Conservation (phyloP, 202 grass and related monocot genomes). For the Zoysia matrella region DNA sequence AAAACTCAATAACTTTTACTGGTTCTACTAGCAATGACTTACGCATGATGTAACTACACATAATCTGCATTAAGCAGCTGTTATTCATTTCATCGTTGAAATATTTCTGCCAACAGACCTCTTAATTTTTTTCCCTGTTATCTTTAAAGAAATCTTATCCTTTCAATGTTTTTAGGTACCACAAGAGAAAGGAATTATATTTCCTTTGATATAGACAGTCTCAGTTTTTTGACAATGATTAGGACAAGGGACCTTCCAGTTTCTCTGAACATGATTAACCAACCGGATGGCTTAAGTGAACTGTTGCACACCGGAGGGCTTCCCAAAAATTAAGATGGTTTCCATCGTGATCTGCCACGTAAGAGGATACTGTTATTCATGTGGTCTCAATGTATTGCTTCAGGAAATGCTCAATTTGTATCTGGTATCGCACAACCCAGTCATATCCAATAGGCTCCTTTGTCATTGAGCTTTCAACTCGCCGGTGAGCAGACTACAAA, state of each 20-base stretch:
- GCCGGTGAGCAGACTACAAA: slow-evolving; percentile 10
- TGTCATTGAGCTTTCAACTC: not conserved
- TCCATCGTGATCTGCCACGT: not conserved
- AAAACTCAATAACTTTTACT: not conserved
- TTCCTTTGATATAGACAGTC: slow-evolving; percentile 15
- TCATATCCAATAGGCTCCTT: not conserved
- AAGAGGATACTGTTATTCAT: slow-evolving; percentile 15
- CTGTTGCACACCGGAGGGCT: slow-evolving; percentile 12
- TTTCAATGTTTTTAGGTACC: slow-evolving; percentile 14
- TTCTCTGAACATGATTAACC: slow-evolving; percentile 9
- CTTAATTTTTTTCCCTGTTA: not conserved
- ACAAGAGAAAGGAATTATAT: slow-evolving; percentile 11
- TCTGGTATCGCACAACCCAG: not conserved
- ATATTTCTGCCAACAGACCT: slow-evolving; percentile 13
- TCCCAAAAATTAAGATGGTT: slow-evolving; percentile 23
- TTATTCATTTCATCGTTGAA: slow-evolving; percentile 19
- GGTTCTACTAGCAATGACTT: not conserved
- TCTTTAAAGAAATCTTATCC: not conserved
- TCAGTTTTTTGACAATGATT: slow-evolving; percentile 5
- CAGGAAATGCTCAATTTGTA: slow-evolving; percentile 15
- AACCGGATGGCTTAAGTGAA: slow-evolving; percentile 12
- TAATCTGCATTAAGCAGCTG: not conserved
- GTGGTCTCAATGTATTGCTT: slow-evolving; percentile 9
- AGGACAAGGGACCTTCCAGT: slow-evolving; percentile 37
- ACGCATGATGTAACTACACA: not conserved